Percentiles rank a stretch among this genome's conserved stretches.
Conservation (phyloP, 1,284 basidiomycete genomes). For the Rhodotorula mucilaginosa region DNA sequence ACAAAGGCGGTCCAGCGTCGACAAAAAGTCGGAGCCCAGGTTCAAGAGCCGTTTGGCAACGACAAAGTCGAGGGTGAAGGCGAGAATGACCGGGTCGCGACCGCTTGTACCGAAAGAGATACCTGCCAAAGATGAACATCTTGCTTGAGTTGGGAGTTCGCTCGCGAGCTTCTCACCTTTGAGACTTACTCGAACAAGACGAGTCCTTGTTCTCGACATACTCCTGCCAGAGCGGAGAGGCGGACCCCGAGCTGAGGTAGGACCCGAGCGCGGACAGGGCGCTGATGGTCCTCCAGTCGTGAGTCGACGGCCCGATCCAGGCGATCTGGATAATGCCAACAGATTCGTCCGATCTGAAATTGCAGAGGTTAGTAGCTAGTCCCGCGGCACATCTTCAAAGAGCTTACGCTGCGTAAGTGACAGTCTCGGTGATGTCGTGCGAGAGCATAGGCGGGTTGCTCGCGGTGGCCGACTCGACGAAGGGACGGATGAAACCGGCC, state of each 20-base stretch:
- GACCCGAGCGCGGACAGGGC: slow-evolving; percentile 84
- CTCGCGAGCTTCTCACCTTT: no score
- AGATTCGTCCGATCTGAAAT: slow-evolving; percentile 83
- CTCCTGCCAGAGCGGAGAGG: slow-evolving; percentile 84
- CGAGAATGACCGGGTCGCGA: slow-evolving; percentile 58
- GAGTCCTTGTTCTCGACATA: slow-evolving; percentile 89
- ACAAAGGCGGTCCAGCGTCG: background rate
- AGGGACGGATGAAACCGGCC: slow-evolving; percentile 85
- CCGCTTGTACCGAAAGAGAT: slow-evolving; percentile 76
- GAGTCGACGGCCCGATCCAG: slow-evolving; percentile 68
- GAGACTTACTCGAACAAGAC: slow-evolving; percentile 60
- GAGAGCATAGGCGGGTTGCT: slow-evolving; percentile 22
- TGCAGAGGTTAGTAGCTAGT: slow-evolving; percentile 49
- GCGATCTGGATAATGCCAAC: slow-evolving; percentile 76
- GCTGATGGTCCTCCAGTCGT: slow-evolving; percentile 73
- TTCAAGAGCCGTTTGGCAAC: background rate
- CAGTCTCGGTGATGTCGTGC: slow-evolving; percentile 56
- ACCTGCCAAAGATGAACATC: slow-evolving; percentile 59
- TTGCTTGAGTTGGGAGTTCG: no score
- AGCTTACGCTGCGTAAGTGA: slow-evolving; percentile 80
- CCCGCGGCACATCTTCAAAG: background rate
- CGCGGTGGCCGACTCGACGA: slow-evolving; percentile 67
- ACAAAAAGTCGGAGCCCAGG: background rate
- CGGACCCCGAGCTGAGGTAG: slow-evolving; percentile 84
- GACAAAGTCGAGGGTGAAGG: background rate